Conservation (phyloP, 2,329 filamentous ascomycete species). For the Trichoderma sp. region DNA sequence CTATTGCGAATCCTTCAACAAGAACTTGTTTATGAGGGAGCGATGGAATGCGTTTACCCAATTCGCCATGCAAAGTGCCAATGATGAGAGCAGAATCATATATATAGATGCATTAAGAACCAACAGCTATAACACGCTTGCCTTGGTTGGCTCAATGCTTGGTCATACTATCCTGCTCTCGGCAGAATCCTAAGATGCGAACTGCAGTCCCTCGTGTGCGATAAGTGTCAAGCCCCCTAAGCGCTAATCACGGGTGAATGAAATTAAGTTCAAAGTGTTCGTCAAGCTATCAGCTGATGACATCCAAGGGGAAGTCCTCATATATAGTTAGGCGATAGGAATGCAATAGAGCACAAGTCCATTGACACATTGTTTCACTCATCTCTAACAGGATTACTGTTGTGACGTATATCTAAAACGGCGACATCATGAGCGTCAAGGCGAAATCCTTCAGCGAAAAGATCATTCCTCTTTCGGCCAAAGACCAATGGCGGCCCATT, state of each 20-base stretch:
- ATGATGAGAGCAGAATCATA: background rate
- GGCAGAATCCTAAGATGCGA: background rate
- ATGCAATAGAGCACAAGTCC: background rate
- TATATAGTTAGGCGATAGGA: background rate
- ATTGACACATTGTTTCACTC: background rate
- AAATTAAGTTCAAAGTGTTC: background rate
- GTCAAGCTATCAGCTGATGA: background rate
- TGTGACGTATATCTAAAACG: background rate
- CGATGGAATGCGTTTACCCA: background rate
- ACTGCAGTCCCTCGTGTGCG: background rate
- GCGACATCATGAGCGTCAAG: background rate
- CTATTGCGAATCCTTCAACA: background rate
- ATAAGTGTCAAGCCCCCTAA: background rate
- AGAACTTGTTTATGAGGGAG: background rate
- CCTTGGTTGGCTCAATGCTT: background rate
- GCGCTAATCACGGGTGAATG: background rate
- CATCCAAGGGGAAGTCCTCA: background rate
- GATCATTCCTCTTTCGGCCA: slow-evolving; percentile 21
- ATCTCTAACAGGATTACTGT: background rate
- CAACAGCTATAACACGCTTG: background rate
- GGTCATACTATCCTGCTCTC: background rate
- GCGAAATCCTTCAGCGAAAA: background rate
- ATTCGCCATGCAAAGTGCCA: background rate
- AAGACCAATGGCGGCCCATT: slow-evolving; percentile 25
- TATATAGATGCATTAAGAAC: background rate